Percentiles rank a stretch among this genome's conserved stretches.
Conservation (phyloP, 139 green algal genomes). For the Closterium sp. region DNA sequence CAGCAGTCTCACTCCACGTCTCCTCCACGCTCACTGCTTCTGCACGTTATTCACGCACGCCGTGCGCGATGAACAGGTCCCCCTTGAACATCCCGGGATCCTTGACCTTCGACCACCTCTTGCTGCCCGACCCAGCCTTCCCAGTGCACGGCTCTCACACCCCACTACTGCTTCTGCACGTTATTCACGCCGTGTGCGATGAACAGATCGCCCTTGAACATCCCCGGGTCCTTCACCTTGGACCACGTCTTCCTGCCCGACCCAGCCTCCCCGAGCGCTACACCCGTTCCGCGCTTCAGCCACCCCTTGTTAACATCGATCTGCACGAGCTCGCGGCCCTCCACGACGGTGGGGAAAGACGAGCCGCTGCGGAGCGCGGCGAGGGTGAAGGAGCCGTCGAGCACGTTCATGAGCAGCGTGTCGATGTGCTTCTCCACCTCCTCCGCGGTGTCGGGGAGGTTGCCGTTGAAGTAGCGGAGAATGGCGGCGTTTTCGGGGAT, state of each 20-base stretch:
- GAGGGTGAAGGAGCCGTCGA: not conserved
- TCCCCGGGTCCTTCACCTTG: not conserved
- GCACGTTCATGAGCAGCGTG: not conserved
- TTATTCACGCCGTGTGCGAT: not conserved
- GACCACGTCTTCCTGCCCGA: not conserved
- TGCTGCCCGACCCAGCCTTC: too few species aligned
- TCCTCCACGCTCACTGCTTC: too few species aligned
- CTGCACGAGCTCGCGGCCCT: not conserved
- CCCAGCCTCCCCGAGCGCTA: not conserved
- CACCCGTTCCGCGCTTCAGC: not conserved
- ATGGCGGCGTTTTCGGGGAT: not conserved
- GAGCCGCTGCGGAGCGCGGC: not conserved
- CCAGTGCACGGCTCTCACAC: too few species aligned
- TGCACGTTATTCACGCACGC: too few species aligned
- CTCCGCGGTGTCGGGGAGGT: not conserved
- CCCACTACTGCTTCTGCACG: not conserved
- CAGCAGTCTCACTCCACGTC: too few species aligned
- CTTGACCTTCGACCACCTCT: too few species aligned
- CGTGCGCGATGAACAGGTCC: too few species aligned
- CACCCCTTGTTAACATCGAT: not conserved
- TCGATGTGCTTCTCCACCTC: not conserved
- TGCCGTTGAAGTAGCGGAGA: not conserved
- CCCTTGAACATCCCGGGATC: too few species aligned
- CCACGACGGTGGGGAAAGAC: not conserved
- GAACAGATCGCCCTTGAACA: not conserved